A percentile compares a stretch with the other conserved stretches of the same genome.
Conservation (phyloP, 139 green algal genomes). For the Nannochloris sp. region DNA sequence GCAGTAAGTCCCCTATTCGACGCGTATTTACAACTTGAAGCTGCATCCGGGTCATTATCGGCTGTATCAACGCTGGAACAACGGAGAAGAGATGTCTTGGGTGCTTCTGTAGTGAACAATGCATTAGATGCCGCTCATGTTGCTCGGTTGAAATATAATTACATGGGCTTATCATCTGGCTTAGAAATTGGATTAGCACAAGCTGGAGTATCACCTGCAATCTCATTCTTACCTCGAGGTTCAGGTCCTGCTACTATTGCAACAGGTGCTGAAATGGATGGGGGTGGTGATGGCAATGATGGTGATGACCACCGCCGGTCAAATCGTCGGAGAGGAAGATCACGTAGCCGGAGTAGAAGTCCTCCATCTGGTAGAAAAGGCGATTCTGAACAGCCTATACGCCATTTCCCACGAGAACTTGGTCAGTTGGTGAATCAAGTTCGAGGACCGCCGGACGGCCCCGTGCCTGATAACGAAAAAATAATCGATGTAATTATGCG, state of each 20-base stretch:
- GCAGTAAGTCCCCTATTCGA: slow-evolving; percentile 39
- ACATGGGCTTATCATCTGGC: slow-evolving; percentile 30
- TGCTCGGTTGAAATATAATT: slow-evolving; percentile 43
- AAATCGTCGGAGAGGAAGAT: too few relatives aligned
- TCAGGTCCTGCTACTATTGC: slow-evolving; percentile 12
- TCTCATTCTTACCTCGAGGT: slow-evolving; percentile 4
- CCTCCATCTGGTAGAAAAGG: background rate
- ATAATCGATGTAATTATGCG: slow-evolving; percentile 38
- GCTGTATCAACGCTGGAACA: slow-evolving; percentile 18
- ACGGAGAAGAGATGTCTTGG: slow-evolving; percentile 22
- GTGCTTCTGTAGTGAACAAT: background rate
- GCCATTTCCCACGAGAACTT: slow-evolving; percentile 42
- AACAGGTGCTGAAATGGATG: background rate
- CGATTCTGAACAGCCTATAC: slow-evolving; percentile 3
- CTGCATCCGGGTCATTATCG: slow-evolving; percentile 35
- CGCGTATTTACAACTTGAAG: slow-evolving; percentile 45
- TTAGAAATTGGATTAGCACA: background rate
- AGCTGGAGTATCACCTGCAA: background rate
- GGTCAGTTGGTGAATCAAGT: slow-evolving; percentile 42
- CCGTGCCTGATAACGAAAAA: slow-evolving; percentile 14
- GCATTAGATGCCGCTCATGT: slow-evolving; percentile 6
- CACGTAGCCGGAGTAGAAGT: too few relatives aligned
- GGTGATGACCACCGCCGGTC: background rate
- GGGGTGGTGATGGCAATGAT: background rate
- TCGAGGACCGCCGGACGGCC: slow-evolving; percentile 27